Base-by-base conservation (phyloP, 805 yeast species). In the Clavispora phyllophila region DNA sequence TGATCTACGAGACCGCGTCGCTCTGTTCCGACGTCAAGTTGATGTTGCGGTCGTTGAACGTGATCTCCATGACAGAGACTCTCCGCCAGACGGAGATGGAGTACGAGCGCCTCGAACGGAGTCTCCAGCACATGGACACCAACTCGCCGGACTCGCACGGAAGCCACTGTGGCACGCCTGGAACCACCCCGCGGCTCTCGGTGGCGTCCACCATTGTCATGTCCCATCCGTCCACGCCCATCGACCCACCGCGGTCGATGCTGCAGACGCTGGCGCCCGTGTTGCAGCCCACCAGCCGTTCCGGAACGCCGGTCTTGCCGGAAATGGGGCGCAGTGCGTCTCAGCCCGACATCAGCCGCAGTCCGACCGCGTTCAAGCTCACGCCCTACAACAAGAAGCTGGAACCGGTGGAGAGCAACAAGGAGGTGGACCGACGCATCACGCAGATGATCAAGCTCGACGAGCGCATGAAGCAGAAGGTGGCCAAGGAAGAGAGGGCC, bases 11-110 rank as follows among this genome's bases (percentile, higher is more conserved):
- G 49, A 65, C 78, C 4, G 81, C 84, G 0, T 76, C 81, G 0
- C 58, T 82, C 34, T 78, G 78, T 0, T 75, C 81, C 46, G 91
- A 85, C 54, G 67, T 80, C 62, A 80, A 81, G 51, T 60, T 85
- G 45, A 72, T 83, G 72, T 54, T 81, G 37, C 63, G 85, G 41
- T 72, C 82, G 0, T 58, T 71, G 45, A 80, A 81, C 54, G 79
- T 72, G 1, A 58, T 76, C 38, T 78, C 75, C 40, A 75, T 79
- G 76, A 61, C 75, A 28, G 41, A 39, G 12, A 66, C 65, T 6
- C 46, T 64, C 26, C 60, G 48, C 2, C 50, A 48, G 17, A 55
- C 55, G 10, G 62, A 65, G 35, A 55, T 54, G 12, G 53, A 51
- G 15, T 52, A 46, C 26, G 27, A 28, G n/a, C 40, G 40, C 2